phyloP scores from a whole-genome alignment of 495 filamentous ascomycete species.

The Astrocystis sublimbata region DNA sequence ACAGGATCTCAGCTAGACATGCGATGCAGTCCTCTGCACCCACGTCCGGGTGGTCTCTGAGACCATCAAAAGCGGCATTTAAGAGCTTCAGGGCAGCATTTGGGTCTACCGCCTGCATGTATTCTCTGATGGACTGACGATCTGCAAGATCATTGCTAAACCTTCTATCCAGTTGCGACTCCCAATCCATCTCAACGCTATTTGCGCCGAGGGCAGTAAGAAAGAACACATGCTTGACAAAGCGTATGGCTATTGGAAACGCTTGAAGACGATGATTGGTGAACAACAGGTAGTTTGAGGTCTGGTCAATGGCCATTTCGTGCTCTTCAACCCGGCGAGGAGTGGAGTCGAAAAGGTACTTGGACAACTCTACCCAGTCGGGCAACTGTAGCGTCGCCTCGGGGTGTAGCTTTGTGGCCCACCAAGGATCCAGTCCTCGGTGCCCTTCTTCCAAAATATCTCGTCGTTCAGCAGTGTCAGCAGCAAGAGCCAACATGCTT shows the following conservation, averaged over 20 bases:
- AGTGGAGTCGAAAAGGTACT: conserved; percentile 41
- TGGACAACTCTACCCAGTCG: conserved; percentile 48
- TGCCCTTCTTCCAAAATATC: conserved; percentile 89
- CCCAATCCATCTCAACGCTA: conserved; percentile 80
- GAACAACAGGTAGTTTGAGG: conserved; percentile 36
- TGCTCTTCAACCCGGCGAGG: conserved; percentile 20
- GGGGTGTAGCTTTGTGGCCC: conserved; percentile 40
- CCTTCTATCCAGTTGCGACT: conserved; percentile 69
- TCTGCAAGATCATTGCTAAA: conserved; percentile 64
- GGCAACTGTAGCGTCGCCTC: conserved; percentile 42
- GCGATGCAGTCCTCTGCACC: conserved; percentile 53
- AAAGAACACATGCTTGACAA: conserved; percentile 72
- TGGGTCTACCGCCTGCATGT: conserved; percentile 29
- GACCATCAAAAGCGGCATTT: conserved; percentile 32
- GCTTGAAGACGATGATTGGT: conserved; percentile 48
- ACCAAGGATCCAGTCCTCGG: conserved; percentile 72
- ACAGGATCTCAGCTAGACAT: conserved; percentile 67
- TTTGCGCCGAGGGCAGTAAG: conserved; percentile 66
- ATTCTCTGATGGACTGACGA: conserved; percentile 57
- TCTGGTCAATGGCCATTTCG: conserved; percentile 28
- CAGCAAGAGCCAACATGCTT: conserved; percentile 74
- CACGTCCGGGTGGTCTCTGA: conserved; percentile 30
- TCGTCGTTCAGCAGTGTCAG: conserved; percentile 62
- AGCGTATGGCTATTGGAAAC: conserved; percentile 65
- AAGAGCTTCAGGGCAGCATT: conserved; percentile 30